phyloP scores from a whole-genome alignment of 176 grass and related monocot genomes.

The Stipa capillata region DNA sequence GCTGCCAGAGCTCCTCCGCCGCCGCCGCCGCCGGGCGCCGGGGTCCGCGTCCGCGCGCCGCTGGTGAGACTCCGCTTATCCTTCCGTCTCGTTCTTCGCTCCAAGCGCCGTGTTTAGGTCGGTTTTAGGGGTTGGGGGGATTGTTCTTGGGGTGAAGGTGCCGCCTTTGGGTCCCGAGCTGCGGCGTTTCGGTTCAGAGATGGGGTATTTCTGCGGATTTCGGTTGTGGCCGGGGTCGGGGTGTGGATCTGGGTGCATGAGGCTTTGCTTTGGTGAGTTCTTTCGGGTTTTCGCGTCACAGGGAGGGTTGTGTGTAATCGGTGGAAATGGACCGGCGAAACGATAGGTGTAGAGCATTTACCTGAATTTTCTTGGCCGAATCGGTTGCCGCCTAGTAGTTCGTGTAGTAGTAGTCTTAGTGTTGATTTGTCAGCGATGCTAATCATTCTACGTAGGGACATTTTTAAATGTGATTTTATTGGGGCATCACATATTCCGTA shows the following conservation, averaged over 20 bases:
- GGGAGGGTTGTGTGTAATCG: not conserved
- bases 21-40: not conserved
- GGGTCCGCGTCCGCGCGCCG: constrained; percentile 31
- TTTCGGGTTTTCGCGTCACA: not conserved
- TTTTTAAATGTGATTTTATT: not conserved
- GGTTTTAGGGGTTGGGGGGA: not conserved
- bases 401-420: not conserved
- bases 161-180: not conserved
- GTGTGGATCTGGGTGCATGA: constrained; percentile 22
- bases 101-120: not conserved
- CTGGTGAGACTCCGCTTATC: constrained; percentile 5
- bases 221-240: not conserved
- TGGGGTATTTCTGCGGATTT: not conserved
- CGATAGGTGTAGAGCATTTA: not conserved
- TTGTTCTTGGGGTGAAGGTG: not conserved
- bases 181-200: not conserved
- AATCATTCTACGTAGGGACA: not conserved
- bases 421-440: not conserved
- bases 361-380: not conserved
- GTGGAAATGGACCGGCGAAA: not conserved
- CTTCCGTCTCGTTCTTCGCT: not conserved
- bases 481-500: not conserved
- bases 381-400: not conserved
- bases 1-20: not conserved
- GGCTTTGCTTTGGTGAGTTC: not conserved